Conservation (phyloP, 108 stramenopile species). For the Nannochloropsis salina region DNA sequence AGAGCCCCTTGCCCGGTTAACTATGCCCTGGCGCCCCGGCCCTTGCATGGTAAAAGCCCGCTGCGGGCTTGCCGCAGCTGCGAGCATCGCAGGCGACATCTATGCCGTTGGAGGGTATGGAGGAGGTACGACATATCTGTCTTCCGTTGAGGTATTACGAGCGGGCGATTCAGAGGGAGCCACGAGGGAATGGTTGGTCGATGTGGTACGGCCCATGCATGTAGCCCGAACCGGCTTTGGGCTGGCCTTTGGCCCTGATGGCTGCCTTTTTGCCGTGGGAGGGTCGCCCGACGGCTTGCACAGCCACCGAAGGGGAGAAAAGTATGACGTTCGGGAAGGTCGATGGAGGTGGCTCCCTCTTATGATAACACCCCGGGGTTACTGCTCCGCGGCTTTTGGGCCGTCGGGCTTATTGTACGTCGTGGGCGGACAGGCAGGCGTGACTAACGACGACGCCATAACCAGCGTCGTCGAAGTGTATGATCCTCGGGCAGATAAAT, state of each 20-base stretch:
- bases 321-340: slow-evolving; percentile 14
- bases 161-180: slow-evolving; percentile 19
- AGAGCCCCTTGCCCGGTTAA: not conserved
- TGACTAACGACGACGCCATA: not conserved
- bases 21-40: not conserved
- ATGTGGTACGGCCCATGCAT: not conserved
- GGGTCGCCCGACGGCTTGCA: slow-evolving; percentile 16
- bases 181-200: not conserved
- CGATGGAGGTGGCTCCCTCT: not conserved
- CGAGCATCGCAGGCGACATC: not conserved
- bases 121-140: not conserved
- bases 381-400: slow-evolving; percentile 11
- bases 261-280: not conserved
- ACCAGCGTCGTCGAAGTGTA: not conserved
- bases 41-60: not conserved
- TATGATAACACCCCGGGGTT: not conserved
- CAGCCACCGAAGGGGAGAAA: slow-evolving; percentile 1
- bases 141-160: not conserved
- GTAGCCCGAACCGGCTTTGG: slow-evolving; percentile 2
- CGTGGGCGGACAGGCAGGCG: not conserved
- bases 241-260: not conserved
- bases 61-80: not conserved
- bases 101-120: not conserved
- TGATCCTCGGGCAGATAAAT: not conserved
- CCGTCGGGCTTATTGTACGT: not conserved